Base-by-base conservation (phyloP, 2,329 filamentous ascomycete species). In the Thielaviopsis ethacetica region DNA sequence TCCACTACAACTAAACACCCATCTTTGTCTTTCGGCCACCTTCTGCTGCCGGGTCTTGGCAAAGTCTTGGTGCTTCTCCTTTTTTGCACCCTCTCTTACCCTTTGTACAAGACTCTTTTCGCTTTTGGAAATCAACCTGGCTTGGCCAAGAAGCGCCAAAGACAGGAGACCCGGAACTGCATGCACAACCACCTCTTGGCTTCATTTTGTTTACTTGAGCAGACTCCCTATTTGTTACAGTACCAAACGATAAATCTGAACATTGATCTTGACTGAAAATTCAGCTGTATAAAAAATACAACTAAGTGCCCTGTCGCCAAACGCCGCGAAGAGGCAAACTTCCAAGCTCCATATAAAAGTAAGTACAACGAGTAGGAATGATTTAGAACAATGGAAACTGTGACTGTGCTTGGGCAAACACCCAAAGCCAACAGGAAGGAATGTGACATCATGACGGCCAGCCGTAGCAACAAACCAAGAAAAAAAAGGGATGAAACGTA, bases 401-500 rank as follows among this genome's bases (percentile, higher is more conserved):
- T n/a, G n/a, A 44, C 13, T 17, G 13, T n/a, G 17, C 17, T 44
- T 44, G 2, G 38, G 38, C 5, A 53, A 10, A 19, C 6, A 2
- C 52, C 52, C 17, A 27, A 53, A 26, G 19, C 17, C 50, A 17
- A 7, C 26, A 27, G 30, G 30, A 34, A 27, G 30, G 30, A 34
- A 34, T 19, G 12, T 52, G 26, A 26, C 49, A 38, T 44, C 26
- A 53, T 58, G 38, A 44, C 56, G 56, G 56, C 56, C 56, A 53
- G 56, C 56, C 56, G 56, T 53, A 26, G 26, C 21, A 21, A 21
- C n/a, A 22, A 50, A 47, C 13, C n/a, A n/a, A n/a, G n/a, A 41
- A 44, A 26, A 47, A 56, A 34, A 52, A n/a, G n/a, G 50, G 26
- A 44, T 51, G 15, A 22, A 49, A 17, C 34, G 34, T 38, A 38